phyloP scores from a whole-genome alignment of 2,329 filamentous ascomycete genomes.

The Colletotrichum aenigma region DNA sequence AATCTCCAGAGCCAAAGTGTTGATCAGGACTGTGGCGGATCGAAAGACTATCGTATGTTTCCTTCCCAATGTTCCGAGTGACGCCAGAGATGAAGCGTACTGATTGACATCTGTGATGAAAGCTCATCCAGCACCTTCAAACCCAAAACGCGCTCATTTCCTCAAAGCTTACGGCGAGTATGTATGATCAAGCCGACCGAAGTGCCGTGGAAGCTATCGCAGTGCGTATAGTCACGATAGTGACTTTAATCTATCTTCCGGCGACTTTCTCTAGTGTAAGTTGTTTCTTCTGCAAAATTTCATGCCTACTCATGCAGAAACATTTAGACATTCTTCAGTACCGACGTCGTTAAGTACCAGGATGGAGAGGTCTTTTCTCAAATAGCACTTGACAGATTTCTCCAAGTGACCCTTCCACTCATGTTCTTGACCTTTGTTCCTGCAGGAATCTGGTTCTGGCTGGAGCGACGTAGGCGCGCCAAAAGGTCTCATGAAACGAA shows the following conservation, averaged over 20 bases:
- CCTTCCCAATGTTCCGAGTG: background rate
- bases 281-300: background rate
- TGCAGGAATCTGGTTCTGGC: background rate
- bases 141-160: constrained; percentile 27
- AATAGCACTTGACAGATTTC: background rate
- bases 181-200: constrained; percentile 29
- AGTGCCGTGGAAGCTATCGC: constrained; percentile 29
- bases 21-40: background rate
- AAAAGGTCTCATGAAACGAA: background rate
- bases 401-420: background rate
- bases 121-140: constrained; percentile 38
- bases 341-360: background rate
- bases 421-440: background rate
- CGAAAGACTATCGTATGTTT: background rate
- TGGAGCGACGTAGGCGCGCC: background rate
- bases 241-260: constrained; percentile 27
- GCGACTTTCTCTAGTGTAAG: constrained; percentile 22
- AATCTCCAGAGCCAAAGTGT: background rate
- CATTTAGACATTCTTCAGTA: constrained; percentile 6
- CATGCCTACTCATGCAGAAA: background rate
- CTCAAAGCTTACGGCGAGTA: constrained; percentile 20
- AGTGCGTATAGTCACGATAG: constrained; percentile 30
- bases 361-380: background rate
- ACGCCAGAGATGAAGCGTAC: background rate
- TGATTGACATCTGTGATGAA: too few relatives aligned